phyloP scores from a whole-genome alignment of 179 eudicot genomes.

The Pouteria campechiana region DNA sequence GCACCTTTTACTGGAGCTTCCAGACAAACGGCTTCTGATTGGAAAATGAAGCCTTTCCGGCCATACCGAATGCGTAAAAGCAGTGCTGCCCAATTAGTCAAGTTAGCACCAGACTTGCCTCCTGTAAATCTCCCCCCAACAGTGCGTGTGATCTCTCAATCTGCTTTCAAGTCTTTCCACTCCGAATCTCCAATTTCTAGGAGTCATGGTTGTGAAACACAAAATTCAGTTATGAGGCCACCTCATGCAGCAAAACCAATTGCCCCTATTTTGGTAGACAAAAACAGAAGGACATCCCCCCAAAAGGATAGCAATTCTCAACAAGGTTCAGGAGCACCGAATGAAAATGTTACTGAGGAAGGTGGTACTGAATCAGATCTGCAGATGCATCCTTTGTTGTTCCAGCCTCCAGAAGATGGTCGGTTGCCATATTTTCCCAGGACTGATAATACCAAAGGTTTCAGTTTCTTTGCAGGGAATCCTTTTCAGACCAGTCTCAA shows the following conservation, averaged over 20 bases:
- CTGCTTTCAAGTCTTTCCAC: conserved; percentile 49
- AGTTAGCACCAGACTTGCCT: conserved; percentile 88
- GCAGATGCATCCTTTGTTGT: conserved; percentile 89
- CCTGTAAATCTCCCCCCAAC: conserved; percentile 97
- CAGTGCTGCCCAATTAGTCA: conserved; percentile 43
- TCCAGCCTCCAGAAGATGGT: conserved; percentile 53
- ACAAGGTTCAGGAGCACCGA: conserved; percentile 13
- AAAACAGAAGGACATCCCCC: conserved; percentile 7
- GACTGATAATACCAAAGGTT: conserved; percentile 22
- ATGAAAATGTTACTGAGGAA: conserved; percentile 19
- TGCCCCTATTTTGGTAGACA: conserved; percentile 11
- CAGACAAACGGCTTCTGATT: conserved; percentile 13
- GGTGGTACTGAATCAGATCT: conserved; percentile 38
- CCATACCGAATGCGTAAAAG: conserved; percentile 36
- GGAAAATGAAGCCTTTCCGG: conserved; percentile 18
- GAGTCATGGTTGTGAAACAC: conserved; percentile 8
- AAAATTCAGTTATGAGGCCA: conserved; percentile 11
- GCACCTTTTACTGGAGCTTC: conserved; percentile 12
- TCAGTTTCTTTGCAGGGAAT: conserved; percentile 50
- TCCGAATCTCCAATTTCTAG: conserved; percentile 17
- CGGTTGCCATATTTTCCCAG: conserved; percentile 41
- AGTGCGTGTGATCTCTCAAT: conserved; percentile 76
- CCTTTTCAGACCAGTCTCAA: conserved; percentile 47
- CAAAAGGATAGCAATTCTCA: conserved; percentile 10
- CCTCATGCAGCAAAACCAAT: conserved; percentile 10